Evolutionary conservation across 2,329 filamentous ascomycete species (phyloP).

Genomic region (Talaromyces atroroseus): DNA sequence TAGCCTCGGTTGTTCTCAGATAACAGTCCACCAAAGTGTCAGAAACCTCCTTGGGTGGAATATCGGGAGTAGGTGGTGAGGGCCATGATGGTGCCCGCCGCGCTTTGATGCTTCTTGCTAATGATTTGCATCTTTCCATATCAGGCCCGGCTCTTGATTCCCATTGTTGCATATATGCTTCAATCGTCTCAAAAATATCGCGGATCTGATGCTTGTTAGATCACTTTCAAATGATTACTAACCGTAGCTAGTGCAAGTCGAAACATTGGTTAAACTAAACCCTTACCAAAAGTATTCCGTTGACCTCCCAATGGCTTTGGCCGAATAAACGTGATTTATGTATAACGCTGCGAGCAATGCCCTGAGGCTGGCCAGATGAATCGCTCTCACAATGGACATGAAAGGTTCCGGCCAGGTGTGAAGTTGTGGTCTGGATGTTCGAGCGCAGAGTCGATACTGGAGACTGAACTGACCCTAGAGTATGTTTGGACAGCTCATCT

Average conservation of each 20-base stretch:
- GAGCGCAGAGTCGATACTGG: constrained; percentile 19
- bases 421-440: constrained; percentile 34
- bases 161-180: constrained; percentile 19
- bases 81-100: constrained; percentile 25
- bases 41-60: constrained; percentile 42
- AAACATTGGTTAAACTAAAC: neutral
- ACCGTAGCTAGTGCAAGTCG: no score
- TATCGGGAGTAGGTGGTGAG: constrained; percentile 29
- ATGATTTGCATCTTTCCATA: constrained; percentile 49
- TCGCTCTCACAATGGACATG: constrained; percentile 38
- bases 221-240: neutral
- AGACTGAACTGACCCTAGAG: constrained; percentile 15
- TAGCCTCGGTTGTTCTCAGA: constrained; percentile 51
- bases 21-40: constrained; percentile 50
- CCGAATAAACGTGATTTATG: constrained; percentile 53
- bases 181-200: constrained; percentile 4
- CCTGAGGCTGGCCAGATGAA: constrained; percentile 25
- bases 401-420: constrained; percentile 40
- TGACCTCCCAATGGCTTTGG: constrained; percentile 52
- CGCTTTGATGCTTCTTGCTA: constrained; percentile 51
- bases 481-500: constrained; percentile 33
- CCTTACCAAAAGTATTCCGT: constrained; percentile 42
- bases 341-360: constrained; percentile 19
- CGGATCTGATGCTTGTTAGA: neutral
- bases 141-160: constrained; percentile 30